Evolutionary conservation across 305 asterid species (phyloP), one percentile per base, ranked within the genome.

Genomic region (Fraxinus nigra): DNA sequence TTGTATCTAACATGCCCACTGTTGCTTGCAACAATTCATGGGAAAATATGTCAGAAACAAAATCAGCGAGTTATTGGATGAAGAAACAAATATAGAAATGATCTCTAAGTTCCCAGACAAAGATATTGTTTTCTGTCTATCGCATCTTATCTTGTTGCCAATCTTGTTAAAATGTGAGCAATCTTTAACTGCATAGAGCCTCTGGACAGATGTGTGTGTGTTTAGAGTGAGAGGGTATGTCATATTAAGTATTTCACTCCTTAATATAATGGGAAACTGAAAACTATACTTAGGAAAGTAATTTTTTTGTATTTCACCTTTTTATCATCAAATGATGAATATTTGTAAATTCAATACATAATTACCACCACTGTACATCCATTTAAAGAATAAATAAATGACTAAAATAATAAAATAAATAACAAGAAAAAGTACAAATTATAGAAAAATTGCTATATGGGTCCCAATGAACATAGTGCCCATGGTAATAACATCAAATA

Each of bases 1-100:
- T 94, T 97, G 91, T 94, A 89, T 87, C 91, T 92, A 84, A 95
- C 94, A 84, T 82, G 99, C 89, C 90, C 91, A 84, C 99, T 96
- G 92, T 74, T 79, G 70, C 86, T 70, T 82, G 81, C 75, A 76
- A 81, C 78, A 83, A 87, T 81, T 63, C 72, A 77, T 77, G 13
- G 51, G 70, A 79, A 76, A 78, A 83, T 5, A 76, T 76, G 18
- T 84, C 10, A 79, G 65, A 79, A 82, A 67, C 79, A 33, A 75
- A 13, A 74, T 76, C 14, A 51, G 83, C 1, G 85, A 81, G 82
- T 75, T 35, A 83, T 34, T 43, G 63, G 28, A 74, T 37, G 51
- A 81, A 69, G 30, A 80, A 54, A 69, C 28, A 83, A 63, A 51
- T 51, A 43, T 20, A 32, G 18, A 76, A 72, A 79, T 76, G 77